Conservation (phyloP, 2,329 filamentous ascomycete genomes). For the Neonectria coccinea region DNA sequence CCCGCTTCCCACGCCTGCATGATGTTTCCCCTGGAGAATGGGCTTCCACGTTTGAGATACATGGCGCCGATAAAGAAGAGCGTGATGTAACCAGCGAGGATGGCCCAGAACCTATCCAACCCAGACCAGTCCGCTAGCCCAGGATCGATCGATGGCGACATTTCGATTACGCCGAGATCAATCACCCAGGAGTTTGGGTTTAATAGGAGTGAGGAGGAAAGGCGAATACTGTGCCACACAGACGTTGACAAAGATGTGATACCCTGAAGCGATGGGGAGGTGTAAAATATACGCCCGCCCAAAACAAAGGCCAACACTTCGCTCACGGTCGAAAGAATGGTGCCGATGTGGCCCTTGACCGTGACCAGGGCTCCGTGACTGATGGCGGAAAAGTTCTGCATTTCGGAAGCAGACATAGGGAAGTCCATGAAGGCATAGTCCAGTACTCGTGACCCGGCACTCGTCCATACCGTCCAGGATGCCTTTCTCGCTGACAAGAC, state of each 20-base stretch:
- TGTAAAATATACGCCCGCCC: conserved; percentile 54
- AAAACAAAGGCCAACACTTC: conserved; percentile 57
- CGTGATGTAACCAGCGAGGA: conserved; percentile 83
- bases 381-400: conserved; percentile 81
- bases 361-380: conserved; percentile 77
- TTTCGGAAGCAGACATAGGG: conserved; percentile 68
- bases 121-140: conserved; percentile 75
- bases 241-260: conserved; percentile 26
- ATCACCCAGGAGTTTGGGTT: conserved; percentile 70
- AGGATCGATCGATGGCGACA: conserved; percentile 59
- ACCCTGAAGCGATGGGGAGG: conserved; percentile 25
- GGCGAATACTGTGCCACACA: conserved; percentile 35
- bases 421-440: conserved; percentile 64
- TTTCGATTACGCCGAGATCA: conserved; percentile 61
- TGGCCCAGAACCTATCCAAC: conserved; percentile 75
- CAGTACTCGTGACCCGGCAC: conserved; percentile 60
- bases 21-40: conserved; percentile 70
- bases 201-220: conserved; percentile 47
- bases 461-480: conserved; percentile 57
- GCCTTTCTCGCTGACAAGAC: conserved; percentile 51
- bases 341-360: conserved; percentile 66
- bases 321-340: conserved; percentile 55
- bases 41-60: conserved; percentile 80
- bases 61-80: conserved; percentile 79
- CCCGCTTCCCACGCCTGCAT: conserved; percentile 78